A percentile compares a stretch with the other conserved stretches of the same genome.
Evolutionary conservation across 495 filamentous ascomycete species (phyloP).

Genomic region (Penicillium maclennaniae): DNA sequence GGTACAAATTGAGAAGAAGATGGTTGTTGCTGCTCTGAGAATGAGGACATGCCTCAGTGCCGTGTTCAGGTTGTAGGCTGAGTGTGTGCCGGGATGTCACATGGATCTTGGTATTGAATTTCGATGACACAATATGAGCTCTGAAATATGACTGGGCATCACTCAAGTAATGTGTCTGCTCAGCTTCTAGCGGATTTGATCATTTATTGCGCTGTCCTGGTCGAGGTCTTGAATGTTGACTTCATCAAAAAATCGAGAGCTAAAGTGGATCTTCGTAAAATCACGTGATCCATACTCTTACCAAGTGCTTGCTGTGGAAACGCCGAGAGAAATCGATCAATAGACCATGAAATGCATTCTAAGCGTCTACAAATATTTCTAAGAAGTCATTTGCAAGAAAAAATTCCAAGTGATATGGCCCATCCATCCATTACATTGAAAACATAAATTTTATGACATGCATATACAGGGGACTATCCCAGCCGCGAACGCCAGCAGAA

Average conservation of each 20-base stretch:
- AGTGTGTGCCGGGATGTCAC: constrained; percentile 6
- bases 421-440: neutral
- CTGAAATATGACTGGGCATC: constrained; percentile 3
- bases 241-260: constrained; percentile 10
- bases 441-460: constrained; percentile 22
- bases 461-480: constrained; percentile 27
- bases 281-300: constrained; percentile 6
- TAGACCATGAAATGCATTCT: too few relatives aligned
- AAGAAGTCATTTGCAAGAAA: neutral
- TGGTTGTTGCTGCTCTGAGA: constrained; percentile 14
- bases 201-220: neutral
- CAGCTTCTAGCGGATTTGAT: neutral
- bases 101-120: neutral
- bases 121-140: neutral
- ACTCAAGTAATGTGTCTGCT: neutral
- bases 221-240: neutral
- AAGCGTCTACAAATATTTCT: too few relatives aligned
- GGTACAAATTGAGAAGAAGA: constrained; percentile 26
- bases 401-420: neutral
- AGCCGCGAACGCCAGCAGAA: constrained; percentile 21
- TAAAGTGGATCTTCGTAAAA: constrained; percentile 7
- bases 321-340: too few relatives aligned
- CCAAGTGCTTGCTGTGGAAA: neutral
- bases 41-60: constrained; percentile 36
- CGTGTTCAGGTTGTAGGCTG: neutral